phyloP scores from a whole-genome alignment of 1,284 basidiomycete species.

The Sanghuangporus baumii region DNA sequence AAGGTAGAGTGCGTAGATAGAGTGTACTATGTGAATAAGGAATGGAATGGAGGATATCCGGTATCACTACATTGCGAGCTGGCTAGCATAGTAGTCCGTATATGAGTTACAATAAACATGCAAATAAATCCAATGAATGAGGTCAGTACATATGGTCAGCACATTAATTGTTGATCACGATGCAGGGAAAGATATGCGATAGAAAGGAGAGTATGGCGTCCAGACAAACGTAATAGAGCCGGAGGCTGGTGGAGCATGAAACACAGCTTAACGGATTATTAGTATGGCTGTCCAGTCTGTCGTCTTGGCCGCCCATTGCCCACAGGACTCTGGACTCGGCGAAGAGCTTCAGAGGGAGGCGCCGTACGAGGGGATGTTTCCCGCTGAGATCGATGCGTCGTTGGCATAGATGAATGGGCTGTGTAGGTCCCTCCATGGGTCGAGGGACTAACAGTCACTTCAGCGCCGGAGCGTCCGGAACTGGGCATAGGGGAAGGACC shows the following conservation, averaged over 20 bases:
- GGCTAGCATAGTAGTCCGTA: constrained; percentile 5
- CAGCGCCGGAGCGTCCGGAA: constrained; percentile 8
- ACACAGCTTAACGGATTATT: not conserved
- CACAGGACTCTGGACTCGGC: constrained; percentile 16
- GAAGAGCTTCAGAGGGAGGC: constrained; percentile 9
- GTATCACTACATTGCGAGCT: constrained; percentile 11
- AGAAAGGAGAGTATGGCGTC: constrained; percentile 1
- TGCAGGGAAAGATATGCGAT: constrained; percentile 6
- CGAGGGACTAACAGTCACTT: constrained; percentile 16
- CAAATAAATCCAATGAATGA: constrained; percentile 5
- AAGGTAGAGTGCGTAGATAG: not conserved
- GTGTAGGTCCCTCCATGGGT: constrained; percentile 12
- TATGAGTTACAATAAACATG: not conserved
- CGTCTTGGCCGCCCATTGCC: constrained; percentile 8
- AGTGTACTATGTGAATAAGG: not conserved
- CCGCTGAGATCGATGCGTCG: constrained; percentile 8
- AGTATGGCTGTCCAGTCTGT: constrained; percentile 6
- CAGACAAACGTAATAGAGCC: constrained; percentile 10
- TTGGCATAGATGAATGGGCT: constrained; percentile 7
- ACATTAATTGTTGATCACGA: constrained; percentile 3
- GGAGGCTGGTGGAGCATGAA: constrained; percentile 9
- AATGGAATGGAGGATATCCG: constrained; percentile 9
- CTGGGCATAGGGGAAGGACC: constrained; percentile 4
- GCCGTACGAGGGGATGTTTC: constrained; percentile 11
- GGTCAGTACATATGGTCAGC: constrained; percentile 4